Evolutionary conservation across 176 grass and related monocot genomes (phyloP), one percentile per base, ranked within the genome.

Genomic region (Areca catechu): DNA sequence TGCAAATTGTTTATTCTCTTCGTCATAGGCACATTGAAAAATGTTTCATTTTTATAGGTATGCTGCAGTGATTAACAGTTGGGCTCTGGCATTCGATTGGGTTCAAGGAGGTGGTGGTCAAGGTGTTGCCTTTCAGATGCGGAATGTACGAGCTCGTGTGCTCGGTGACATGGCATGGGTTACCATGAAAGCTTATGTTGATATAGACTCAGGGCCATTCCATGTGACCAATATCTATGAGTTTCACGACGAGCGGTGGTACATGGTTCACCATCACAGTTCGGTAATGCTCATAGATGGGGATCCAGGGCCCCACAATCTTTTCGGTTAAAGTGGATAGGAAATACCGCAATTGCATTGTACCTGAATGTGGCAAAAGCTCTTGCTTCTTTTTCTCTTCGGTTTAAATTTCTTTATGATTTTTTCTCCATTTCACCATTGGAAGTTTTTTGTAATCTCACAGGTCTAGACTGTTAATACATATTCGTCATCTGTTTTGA

Each of bases 221-320:
- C 84, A 80, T 83, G 84, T 89, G 30, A 98, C 84, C 15, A 98
- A 98, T 50, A 53, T 85, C 14, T 98, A 83, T 12, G 94, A 98
- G 84, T 64, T 80, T 63, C 73, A 68, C 27, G 64, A 81, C 16
- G 73, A 76, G 24, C 73, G 69, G 50, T 98, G 94, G 88, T 83
- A 80, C 59, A 86, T 98, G 73, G 88, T 98, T 82, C 84, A 89
- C 61, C 88, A 98, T 75, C 88, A 98, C 49, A 93, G 75, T 58
- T 98, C 88, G 0, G 50, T 55, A 9, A 80, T 92, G 69, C 54
- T 68, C 29, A 49, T 63, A 16, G 58, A 78, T 51, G 74, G 66
- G 69, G 83, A 81, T 37, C 80, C 74, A 20, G 66, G 64, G 22
- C 77, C 68, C 14, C 78, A 76, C 37, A 81, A 88, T 66, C 65